Conservation (phyloP, 192 early-diverging fungal genomes). For the Coemansia sp. region DNA sequence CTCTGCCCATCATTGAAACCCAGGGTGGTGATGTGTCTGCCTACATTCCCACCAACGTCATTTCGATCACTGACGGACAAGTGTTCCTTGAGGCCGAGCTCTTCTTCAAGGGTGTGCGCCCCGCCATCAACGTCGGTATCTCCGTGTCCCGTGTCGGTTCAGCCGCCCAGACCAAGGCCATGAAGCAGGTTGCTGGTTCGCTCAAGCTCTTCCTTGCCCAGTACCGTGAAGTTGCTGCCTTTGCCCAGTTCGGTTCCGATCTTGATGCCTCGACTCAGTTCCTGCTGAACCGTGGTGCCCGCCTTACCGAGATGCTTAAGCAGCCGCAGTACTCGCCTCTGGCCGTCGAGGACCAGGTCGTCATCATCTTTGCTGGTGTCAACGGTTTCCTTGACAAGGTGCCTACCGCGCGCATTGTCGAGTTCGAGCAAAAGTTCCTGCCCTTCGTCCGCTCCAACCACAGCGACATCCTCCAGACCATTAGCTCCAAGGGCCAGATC, state of each 20-base stretch:
- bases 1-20: slow-evolving; percentile 99
- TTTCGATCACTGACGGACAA: slow-evolving; percentile 99
- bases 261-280: slow-evolving; percentile 99
- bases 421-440: slow-evolving; percentile 91
- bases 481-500: slow-evolving; percentile 89
- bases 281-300: slow-evolving; percentile 99
- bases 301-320: slow-evolving; percentile 99
- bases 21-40: slow-evolving; percentile 99
- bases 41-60: slow-evolving; percentile 99
- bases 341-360: slow-evolving; percentile 96
- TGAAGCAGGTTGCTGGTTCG: slow-evolving; percentile 99
- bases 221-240: slow-evolving; percentile 99
- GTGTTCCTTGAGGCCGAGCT: slow-evolving; percentile 99
- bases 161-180: slow-evolving; percentile 99
- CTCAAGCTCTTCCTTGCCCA: slow-evolving; percentile 99
- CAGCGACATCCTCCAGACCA: slow-evolving; percentile 83
- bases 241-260: slow-evolving; percentile 99
- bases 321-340: slow-evolving; percentile 98
- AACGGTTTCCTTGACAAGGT: slow-evolving; percentile 99
- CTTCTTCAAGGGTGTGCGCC: slow-evolving; percentile 99
- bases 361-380: slow-evolving; percentile 98
- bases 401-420: slow-evolving; percentile 88
- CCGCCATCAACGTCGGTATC: slow-evolving; percentile 99
- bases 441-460: slow-evolving; percentile 89
- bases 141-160: slow-evolving; percentile 99